Evolutionary conservation across 495 filamentous ascomycete species (phyloP).

Genomic region (Xylaria bambusicola): DNA sequence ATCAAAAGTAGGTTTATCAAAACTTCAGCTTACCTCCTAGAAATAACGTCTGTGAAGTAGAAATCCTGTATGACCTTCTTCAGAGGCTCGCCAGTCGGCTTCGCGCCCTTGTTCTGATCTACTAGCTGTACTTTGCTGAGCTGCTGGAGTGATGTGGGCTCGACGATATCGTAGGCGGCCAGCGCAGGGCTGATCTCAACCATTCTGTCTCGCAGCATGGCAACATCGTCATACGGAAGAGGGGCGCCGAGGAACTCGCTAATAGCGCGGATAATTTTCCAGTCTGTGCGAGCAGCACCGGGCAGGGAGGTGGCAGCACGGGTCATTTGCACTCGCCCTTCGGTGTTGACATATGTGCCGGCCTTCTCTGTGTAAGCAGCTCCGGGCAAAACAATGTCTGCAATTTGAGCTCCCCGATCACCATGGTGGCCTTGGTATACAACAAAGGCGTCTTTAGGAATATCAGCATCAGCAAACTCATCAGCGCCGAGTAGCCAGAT

Average conservation of each 20-base stretch:
- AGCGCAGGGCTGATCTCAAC: conserved; percentile 89
- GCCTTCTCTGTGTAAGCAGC: conserved; percentile 96
- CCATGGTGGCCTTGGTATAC: conserved; percentile 98
- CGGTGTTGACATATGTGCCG: conserved; percentile 97
- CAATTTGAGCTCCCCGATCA: conserved; percentile 87
- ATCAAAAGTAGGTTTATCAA: conserved; percentile 1
- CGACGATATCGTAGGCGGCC: conserved; percentile 85
- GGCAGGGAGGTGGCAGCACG: conserved; percentile 81
- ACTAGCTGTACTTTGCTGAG: conserved; percentile 90
- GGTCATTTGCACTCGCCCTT: conserved; percentile 91
- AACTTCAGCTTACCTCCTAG: conserved; percentile 68
- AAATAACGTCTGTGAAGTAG: conserved; percentile 95
- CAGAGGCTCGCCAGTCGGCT: conserved; percentile 65
- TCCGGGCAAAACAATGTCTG: conserved; percentile 90
- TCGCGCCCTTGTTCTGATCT: conserved; percentile 88
- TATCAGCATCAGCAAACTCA: conserved; percentile 75
- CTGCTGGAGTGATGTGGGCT: conserved; percentile 67
- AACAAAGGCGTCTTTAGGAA: conserved; percentile 93
- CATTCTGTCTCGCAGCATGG: conserved; percentile 86
- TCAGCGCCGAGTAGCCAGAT: conserved; percentile 97
- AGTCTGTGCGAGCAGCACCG: conserved; percentile 90
- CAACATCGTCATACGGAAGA: conserved; percentile 90
- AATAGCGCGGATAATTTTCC: conserved; percentile 94
- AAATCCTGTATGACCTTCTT: conserved; percentile 90
- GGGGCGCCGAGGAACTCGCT: conserved; percentile 88